These are phyloP conservation scores for Zymoseptoria crescenta DNA, from an alignment of 2,329 filamentous ascomycete genomes.

Conservation along the genomic window DNA sequence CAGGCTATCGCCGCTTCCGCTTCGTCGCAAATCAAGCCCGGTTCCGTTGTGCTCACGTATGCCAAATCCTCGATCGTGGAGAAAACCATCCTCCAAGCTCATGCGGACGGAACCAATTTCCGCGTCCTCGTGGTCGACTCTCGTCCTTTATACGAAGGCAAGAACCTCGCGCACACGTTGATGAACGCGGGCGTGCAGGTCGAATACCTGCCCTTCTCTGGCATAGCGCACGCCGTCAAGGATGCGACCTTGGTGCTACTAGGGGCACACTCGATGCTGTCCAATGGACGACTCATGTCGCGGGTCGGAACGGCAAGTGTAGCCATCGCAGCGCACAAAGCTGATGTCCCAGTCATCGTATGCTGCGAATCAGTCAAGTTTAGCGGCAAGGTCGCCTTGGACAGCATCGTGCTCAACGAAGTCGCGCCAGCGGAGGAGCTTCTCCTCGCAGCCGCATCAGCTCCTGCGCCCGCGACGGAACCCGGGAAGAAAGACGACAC, in stretches of 20 bases:
- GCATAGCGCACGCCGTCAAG: constrained; percentile 64
- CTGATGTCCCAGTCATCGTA: constrained; percentile 73
- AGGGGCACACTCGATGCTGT: constrained; percentile 90
- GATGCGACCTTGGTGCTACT: constrained; percentile 68
- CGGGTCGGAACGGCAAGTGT: constrained; percentile 80
- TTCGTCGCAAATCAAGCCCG: constrained; percentile 65
- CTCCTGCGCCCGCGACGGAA: neutral
- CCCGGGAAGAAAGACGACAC: constrained; percentile 19
- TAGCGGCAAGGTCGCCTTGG: constrained; percentile 77
- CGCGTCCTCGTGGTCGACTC: constrained; percentile 78
- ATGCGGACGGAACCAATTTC: constrained; percentile 64
- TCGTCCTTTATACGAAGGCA: constrained; percentile 61
- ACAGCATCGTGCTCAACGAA: constrained; percentile 92
- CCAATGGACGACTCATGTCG: constrained; percentile 84
- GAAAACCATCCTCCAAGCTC: constrained; percentile 67
- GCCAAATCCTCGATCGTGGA: constrained; percentile 81
- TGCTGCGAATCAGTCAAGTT: constrained; percentile 96
- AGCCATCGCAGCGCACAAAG: constrained; percentile 70
- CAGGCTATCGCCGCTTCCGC: constrained; percentile 75
- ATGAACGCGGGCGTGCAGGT: constrained; percentile 64
- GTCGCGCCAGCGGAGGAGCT: constrained; percentile 69
- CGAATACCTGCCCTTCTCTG: constrained; percentile 73
- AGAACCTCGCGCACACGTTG: constrained; percentile 63
- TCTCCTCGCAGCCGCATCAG: constrained; percentile 20
- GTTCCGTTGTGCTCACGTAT: constrained; percentile 79